Evolutionary conservation across 2,329 filamentous ascomycete species (phyloP), one percentile per base, ranked within the genome.

Genomic region (Penicillium sp.): DNA sequence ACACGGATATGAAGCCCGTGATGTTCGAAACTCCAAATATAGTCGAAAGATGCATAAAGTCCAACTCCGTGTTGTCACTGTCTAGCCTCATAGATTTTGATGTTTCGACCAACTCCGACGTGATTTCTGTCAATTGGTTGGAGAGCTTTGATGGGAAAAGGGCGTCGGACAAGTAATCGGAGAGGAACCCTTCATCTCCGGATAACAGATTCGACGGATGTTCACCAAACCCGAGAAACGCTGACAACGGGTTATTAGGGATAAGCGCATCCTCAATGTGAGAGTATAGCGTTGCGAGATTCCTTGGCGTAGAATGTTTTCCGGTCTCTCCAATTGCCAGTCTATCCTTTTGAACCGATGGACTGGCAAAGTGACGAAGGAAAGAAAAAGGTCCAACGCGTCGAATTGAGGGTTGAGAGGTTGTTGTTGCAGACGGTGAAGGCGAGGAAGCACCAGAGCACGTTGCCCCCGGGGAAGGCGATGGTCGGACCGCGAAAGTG

Each of bases 251-350:
- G 43, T 58, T 51, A 16, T 53, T 53, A 6, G 64, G 60, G 14
- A 61, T 44, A 9, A 68, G 58, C 1, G 63, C 59, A 52, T 65
- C 56, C 57, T 65, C 63, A 14, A 66, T 56, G 24, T 62, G 59
- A 0, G 65, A 65, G 44, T 67, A 57, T 7, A 64, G 48, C 4
- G 54, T 55, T 38, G 64, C 65, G 3, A 67, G 54, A 16, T 67
- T 67, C 38, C 65, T 56, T 31, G 57, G 58, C 6, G 60, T 50
- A 4, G 65, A 68, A 5, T 52, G 58, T 39, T 63, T 65, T n/a
- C 65, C 65, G 9, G 65, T 68, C 11, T 66, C 64, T 18, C 62
- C 62, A 20, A 68, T 68, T 3, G 65, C 65, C 27, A 68, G 58
- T 27, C 60, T 59, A 33, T 68, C 65, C 16, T 54, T 58, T 16